Conservation (phyloP, 2,329 filamentous ascomycete genomes). For the Aureobasidium lini region DNA sequence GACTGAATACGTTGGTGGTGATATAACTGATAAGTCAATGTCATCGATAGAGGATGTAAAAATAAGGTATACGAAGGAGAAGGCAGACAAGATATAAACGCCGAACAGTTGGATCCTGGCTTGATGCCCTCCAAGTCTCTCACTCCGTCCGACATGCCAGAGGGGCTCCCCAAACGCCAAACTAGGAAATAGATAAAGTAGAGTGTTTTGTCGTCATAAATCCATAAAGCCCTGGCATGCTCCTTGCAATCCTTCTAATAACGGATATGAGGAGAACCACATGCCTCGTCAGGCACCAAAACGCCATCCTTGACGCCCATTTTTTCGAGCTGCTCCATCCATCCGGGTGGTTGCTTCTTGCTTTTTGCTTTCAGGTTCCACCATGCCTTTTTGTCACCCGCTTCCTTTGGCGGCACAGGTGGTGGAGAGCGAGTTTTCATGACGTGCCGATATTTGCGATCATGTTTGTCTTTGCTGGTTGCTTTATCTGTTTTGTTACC, state of each 20-base stretch:
- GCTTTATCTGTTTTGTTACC: slow-evolving; percentile 19
- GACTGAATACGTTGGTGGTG: too few species aligned
- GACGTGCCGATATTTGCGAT: slow-evolving; percentile 18
- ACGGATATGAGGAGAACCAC: slow-evolving; percentile 21
- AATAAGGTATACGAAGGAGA: too few species aligned
- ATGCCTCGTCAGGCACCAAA: slow-evolving; percentile 31
- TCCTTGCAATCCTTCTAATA: not conserved
- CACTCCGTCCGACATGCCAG: too few species aligned
- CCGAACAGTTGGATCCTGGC: too few species aligned
- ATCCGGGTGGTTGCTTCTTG: slow-evolving; percentile 30
- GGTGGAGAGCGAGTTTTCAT: slow-evolving; percentile 11
- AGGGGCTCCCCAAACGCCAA: too few species aligned
- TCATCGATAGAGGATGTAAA: too few species aligned
- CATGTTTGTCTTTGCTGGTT: not conserved
- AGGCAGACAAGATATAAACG: too few species aligned
- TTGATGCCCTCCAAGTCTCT: too few species aligned
- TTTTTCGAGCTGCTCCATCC: slow-evolving; percentile 36
- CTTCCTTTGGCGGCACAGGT: slow-evolving; percentile 15
- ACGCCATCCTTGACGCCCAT: slow-evolving; percentile 33
- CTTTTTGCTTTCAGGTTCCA: slow-evolving; percentile 28
- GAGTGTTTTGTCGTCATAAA: not conserved
- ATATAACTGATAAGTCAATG: too few species aligned
- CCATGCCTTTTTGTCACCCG: slow-evolving; percentile 21
- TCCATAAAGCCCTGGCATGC: not conserved
- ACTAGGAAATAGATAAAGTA: not conserved